Percentiles rank a stretch among this genome's conserved stretches.
Evolutionary conservation across 257 asterid species (phyloP).

Genomic region (Capsicum pubescens): DNA sequence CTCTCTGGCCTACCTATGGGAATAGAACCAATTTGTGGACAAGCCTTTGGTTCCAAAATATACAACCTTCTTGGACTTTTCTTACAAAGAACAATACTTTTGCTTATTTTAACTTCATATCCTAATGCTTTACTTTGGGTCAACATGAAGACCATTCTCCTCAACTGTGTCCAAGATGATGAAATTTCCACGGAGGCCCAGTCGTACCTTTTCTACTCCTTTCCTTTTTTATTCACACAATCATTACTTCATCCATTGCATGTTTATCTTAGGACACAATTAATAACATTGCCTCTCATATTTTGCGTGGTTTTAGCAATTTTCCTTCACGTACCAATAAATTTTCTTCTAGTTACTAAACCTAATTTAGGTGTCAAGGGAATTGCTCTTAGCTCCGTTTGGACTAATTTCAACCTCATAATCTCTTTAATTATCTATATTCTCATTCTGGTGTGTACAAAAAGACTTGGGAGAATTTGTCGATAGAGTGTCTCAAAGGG

Average conservation of each 20-base stretch:
- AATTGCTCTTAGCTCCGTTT: conserved; percentile 37
- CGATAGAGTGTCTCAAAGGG: conserved; percentile 40
- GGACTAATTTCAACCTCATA: conserved; percentile 42
- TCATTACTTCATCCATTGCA: conserved; percentile 43
- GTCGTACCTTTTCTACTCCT: conserved; percentile 34
- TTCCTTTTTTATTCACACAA: conserved; percentile 43
- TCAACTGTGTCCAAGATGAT: conserved; percentile 42
- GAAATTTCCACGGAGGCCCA: conserved; percentile 42
- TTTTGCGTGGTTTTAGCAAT: conserved; percentile 35
- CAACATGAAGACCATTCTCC: conserved; percentile 32
- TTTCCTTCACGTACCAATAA: conserved; percentile 38
- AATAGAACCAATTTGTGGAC: conserved; percentile 47
- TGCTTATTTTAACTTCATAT: conserved; percentile 33
- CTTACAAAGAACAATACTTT: conserved; percentile 31
- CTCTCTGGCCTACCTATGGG: conserved; percentile 47
- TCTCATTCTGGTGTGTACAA: conserved; percentile 33
- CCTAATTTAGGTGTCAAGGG: conserved; percentile 43
- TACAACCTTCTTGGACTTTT: conserved; percentile 36
- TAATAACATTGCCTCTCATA: conserved; percentile 43
- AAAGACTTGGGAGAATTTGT: conserved; percentile 42
- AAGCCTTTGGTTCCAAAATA: conserved; percentile 45
- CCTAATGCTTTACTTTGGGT: conserved; percentile 40
- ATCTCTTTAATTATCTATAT: conserved; percentile 32
- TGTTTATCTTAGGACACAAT: conserved; percentile 43
- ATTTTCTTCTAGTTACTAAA: conserved; percentile 39